Base-by-base conservation (phyloP, 2,329 filamentous ascomycete genomes). In the Neophaeococcomyces aloes region DNA sequence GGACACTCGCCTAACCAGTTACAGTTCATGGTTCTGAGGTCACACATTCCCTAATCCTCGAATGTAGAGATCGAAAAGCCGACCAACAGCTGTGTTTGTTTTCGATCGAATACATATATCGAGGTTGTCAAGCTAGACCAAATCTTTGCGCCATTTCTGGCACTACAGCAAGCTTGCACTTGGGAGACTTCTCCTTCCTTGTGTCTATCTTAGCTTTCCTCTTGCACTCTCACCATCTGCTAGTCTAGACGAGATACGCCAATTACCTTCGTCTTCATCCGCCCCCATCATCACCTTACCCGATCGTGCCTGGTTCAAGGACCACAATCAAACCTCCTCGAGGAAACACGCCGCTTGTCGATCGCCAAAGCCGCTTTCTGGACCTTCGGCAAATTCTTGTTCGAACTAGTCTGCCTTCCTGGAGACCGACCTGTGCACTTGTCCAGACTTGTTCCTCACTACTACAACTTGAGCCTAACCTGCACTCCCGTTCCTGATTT, bases 271-370 rank as follows among this genome's bases (percentile, higher is more conserved):
- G 23, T 14, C 31, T 35, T 33, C 14, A 13, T 4, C 30, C 7
- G n/a, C 11, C 19, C 29, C 30, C 21, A 35, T 23, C 44, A 37
- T 50, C 46, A 48, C 42, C 42, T 50, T 37, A 44, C 44, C 45
- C 34, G 43, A 40, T 46, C 43, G 46, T 47, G 49, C 49, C 48
- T 50, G 48, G 37, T 37, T 52, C 46, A 33, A 51, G 42, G 48
- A 27, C 46, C 47, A 52, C 40, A 39, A 42, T 44, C 38, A 32
- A 31, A 21, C 38, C 42, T 42, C 46, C 45, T 49, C 42, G 38
- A 34, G 32, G 38, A 35, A 45, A 41, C 42, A 48, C 37, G 42
- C 36, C 38, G 43, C 34, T 40, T 42, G 46, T 47, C 52, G 50
- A 52, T 54, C 50, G 48, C 44, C 23, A 27, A 46, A 45, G 46